Base-by-base conservation (phyloP, 1,284 basidiomycete genomes). In the Cryptococcus sp. region DNA sequence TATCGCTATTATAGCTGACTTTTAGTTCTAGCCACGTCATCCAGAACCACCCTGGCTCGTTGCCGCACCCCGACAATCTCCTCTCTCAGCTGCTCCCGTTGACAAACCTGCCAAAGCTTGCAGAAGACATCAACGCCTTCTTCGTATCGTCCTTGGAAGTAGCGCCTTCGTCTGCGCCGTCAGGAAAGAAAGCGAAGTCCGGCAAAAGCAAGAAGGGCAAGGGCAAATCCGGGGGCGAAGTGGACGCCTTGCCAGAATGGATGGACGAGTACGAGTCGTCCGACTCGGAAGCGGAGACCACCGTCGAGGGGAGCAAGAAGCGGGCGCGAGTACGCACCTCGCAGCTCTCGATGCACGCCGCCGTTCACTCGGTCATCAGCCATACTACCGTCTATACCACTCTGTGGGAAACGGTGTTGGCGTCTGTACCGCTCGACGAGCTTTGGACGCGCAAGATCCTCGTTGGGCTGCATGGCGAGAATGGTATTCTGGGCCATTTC, bases 111-210 rank as follows among this genome's bases (percentile, higher is more conserved):
- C 94, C 96, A 0, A 88, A 87, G 1, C 81, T 86, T 35, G 72
- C 83, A 16, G 80, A 83, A 1, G 91, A 95, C 72, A 78, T 97
- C 54, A 92, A 92, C 77, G 77, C 86, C 20, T 98, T 93, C 85
- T 93, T 91, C 86, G 84, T 96, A 4, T 79, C 86, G 19, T 85
- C 89, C 54, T 82, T 97, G 47, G 83, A 86, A 1, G 68, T 78
- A 2, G 84, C 85, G 52, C 72, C 74, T 1, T 44, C 49, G 13
- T 51, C 88, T 87, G 48, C 64, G n/a, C 31, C 41, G 10, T 41
- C 50, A 15, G 48, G 47, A 7, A 64, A 67, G 35, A 64, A 62
- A 42, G 38, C 22, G 23, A 54, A 49, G 20, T 52, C 49, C 11
- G 39, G 16, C 5, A 61, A 56, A 44, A 41, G 46, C 22, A 64